Percentiles rank a stretch among this genome's conserved stretches.
phyloP scores from a whole-genome alignment of 345 rosid genomes.

The Kernera saxatilis region DNA sequence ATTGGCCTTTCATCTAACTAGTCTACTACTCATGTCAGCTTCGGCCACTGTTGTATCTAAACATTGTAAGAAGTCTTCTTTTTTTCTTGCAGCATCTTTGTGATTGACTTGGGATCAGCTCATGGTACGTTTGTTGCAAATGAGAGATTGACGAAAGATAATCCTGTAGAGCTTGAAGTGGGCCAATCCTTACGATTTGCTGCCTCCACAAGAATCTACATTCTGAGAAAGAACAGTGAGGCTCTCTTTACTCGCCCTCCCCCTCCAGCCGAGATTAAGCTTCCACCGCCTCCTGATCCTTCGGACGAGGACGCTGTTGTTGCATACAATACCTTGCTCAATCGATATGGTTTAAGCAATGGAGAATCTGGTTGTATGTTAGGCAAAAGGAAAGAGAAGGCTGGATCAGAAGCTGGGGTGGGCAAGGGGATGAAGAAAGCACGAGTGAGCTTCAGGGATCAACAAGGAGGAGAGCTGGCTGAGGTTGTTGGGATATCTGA shows the following conservation, averaged over 20 bases:
- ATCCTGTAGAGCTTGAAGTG: slow-evolving; percentile 84
- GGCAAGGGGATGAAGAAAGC: slow-evolving; percentile 53
- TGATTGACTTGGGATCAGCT: slow-evolving; percentile 90
- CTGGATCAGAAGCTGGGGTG: slow-evolving; percentile 53
- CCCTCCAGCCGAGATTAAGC: slow-evolving; percentile 54
- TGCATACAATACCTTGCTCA: slow-evolving; percentile 73
- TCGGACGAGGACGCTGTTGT: slow-evolving; percentile 84
- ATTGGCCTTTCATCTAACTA: neutral
- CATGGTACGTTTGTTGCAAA: slow-evolving; percentile 94
- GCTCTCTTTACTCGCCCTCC: slow-evolving; percentile 73
- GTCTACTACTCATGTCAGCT: no score
- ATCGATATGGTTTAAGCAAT: slow-evolving; percentile 62
- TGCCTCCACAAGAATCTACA: slow-evolving; percentile 81
- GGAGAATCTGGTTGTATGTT: slow-evolving; percentile 26
- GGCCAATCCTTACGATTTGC: slow-evolving; percentile 85
- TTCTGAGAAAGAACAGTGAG: slow-evolving; percentile 72
- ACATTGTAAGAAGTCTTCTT: slow-evolving; percentile 59
- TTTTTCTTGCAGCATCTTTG: slow-evolving; percentile 70
- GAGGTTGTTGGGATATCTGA: slow-evolving; percentile 92
- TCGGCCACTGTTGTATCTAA: slow-evolving; percentile 32
- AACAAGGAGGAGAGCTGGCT: slow-evolving; percentile 81
- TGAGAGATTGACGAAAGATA: slow-evolving; percentile 70
- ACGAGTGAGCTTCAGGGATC: slow-evolving; percentile 74
- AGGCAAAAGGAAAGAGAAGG: slow-evolving; percentile 48
- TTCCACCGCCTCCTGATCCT: slow-evolving; percentile 74